These are phyloP conservation scores for Breynia disticha DNA, from an alignment of 441 rosid genomes.

Conservation along the genomic window DNA sequence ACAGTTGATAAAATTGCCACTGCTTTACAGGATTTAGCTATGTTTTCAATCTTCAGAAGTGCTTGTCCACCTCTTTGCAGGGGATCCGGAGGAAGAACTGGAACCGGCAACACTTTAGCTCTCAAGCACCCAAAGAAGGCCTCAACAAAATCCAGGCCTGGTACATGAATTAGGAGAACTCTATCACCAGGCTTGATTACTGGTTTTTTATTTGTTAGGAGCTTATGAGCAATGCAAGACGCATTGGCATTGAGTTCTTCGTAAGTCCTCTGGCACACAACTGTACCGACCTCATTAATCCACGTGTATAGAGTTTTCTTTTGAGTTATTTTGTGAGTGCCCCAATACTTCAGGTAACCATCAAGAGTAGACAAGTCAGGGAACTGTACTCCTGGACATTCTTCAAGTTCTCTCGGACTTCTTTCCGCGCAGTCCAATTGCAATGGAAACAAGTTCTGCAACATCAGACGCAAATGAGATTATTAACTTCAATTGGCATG, in stretches of 20 bases:
- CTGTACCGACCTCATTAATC: conserved; percentile 49
- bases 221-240: conserved; percentile 42
- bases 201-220: conserved; percentile 41
- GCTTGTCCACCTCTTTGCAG: conserved; percentile 68
- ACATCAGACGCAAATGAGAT: conserved; percentile 7
- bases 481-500: not conserved
- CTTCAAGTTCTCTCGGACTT: conserved; percentile 26
- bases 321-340: conserved; percentile 26
- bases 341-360: conserved; percentile 59
- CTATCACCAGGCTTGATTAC: conserved; percentile 51
- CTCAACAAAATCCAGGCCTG: conserved; percentile 61
- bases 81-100: conserved; percentile 74
- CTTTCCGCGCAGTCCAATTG: conserved; percentile 21
- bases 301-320: conserved; percentile 42
- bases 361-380: conserved; percentile 47
- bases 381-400: conserved; percentile 41
- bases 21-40: conserved; percentile 44
- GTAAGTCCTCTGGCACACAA: conserved; percentile 37
- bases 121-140: conserved; percentile 67
- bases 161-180: conserved; percentile 51
- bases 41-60: conserved; percentile 57
- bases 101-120: conserved; percentile 56
- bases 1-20: conserved; percentile 52
- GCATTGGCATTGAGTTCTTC: conserved; percentile 44
- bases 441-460: conserved; percentile 47